Evolutionary conservation across 768 basidiomycete genomes (phyloP).

Genomic region (Tricholomella constricta): DNA sequence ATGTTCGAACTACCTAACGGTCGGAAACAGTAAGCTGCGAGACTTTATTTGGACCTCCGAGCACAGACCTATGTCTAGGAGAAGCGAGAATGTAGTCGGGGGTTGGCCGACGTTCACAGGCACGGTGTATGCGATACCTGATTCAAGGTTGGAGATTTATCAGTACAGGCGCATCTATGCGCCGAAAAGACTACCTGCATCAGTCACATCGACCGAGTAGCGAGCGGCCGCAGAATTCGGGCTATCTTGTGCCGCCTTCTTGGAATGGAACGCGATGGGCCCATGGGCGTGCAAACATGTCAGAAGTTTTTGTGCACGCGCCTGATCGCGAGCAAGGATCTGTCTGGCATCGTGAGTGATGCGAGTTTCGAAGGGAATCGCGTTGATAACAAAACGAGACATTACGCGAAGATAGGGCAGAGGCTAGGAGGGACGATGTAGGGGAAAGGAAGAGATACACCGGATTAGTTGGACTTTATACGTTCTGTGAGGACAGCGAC

Average conservation of each 20-base stretch:
- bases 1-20: constrained; percentile 8
- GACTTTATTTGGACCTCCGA: constrained; percentile 32
- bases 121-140: constrained; percentile 54
- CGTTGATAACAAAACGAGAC: constrained; percentile 37
- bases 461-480: constrained; percentile 1
- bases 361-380: constrained; percentile 48
- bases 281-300: constrained; percentile 56
- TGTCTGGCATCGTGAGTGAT: constrained; percentile 46
- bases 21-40: constrained; percentile 12
- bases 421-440: neutral
- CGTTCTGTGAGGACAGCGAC: neutral
- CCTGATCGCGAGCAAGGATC: constrained; percentile 53
- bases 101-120: constrained; percentile 55
- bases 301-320: constrained; percentile 58
- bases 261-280: constrained; percentile 38
- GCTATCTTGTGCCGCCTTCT: constrained; percentile 16
- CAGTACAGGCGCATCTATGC: neutral
- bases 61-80: constrained; percentile 56
- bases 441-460: neutral
- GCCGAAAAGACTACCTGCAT: constrained; percentile 40
- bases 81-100: constrained; percentile 48
- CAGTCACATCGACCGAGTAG: constrained; percentile 55
- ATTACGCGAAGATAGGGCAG: constrained; percentile 23
- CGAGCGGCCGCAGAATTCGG: constrained; percentile 9
- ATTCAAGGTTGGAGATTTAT: constrained; percentile 5